Percentiles rank a stretch among this genome's conserved stretches.
Conservation (phyloP, 352 stramenopile genomes). For the Globisporangium cylindrosporum region DNA sequence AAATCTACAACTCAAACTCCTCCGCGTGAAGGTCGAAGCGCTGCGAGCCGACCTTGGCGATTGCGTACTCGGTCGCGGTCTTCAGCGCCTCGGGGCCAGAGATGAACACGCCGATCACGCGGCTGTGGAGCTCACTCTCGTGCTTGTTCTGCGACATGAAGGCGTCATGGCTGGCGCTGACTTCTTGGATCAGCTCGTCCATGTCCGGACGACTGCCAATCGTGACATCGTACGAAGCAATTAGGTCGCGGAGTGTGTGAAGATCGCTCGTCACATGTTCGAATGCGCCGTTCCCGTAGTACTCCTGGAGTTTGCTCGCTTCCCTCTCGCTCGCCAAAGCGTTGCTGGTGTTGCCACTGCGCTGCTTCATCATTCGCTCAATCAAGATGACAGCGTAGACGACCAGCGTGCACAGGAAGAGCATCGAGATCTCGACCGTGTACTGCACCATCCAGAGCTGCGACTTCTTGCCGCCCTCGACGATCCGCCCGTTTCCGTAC, state of each 20-base stretch:
- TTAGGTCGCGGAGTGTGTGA: slow-evolving; percentile 26
- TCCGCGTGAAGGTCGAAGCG: slow-evolving; percentile 2
- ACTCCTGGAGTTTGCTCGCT: background rate
- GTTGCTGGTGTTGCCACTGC: background rate
- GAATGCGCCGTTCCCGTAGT: background rate
- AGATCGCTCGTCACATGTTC: slow-evolving; percentile 11
- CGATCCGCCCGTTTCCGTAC: slow-evolving; percentile 25
- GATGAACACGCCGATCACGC: slow-evolving; percentile 14
- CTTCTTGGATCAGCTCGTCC: slow-evolving; percentile 26
- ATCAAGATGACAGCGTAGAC: slow-evolving; percentile 10
- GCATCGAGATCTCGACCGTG: slow-evolving; percentile 24
- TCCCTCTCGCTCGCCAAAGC: background rate
- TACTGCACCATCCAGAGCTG: slow-evolving; percentile 34
- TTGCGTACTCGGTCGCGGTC: slow-evolving; percentile 13
- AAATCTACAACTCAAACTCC: slow-evolving; percentile 1
- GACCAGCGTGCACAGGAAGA: slow-evolving; percentile 17
- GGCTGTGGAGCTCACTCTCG: background rate
- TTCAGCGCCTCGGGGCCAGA: slow-evolving; percentile 14
- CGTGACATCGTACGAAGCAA: slow-evolving; percentile 24
- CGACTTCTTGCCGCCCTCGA: slow-evolving; percentile 21
- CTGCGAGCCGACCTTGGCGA: slow-evolving; percentile 5
- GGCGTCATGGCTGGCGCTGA: slow-evolving; percentile 16
- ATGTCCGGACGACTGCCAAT: slow-evolving; percentile 35
- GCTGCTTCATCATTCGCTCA: slow-evolving; percentile 9
- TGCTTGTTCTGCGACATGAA: background rate